A percentile compares a stretch with the other conserved stretches of the same genome.
These are phyloP conservation scores for Hygrocybe punicea DNA, from an alignment of 768 basidiomycete species.

Conservation along the genomic window DNA sequence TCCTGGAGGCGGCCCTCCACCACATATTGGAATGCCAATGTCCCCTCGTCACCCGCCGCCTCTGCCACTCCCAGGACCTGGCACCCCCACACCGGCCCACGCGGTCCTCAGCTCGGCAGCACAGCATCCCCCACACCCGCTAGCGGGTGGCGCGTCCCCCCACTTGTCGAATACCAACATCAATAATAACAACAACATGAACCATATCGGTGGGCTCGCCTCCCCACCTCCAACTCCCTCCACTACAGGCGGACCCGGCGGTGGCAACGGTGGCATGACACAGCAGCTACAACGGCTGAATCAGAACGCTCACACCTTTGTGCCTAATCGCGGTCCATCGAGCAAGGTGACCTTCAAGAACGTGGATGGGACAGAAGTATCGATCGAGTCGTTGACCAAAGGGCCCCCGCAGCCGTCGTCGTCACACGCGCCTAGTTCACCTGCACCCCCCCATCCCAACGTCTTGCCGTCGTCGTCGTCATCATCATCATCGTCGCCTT, in stretches of 20 bases:
- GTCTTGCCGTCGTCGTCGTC: too few relatives aligned
- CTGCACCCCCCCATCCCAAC: too few relatives aligned
- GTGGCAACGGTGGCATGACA: slow-evolving; percentile 11
- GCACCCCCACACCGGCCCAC: slow-evolving; percentile 66
- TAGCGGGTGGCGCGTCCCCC: background rate
- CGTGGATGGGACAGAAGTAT: slow-evolving; percentile 62
- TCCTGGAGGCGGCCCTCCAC: slow-evolving; percentile 47
- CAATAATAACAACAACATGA: too few relatives aligned
- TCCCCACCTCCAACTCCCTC: slow-evolving; percentile 71
- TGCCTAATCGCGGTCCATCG: slow-evolving; percentile 47
- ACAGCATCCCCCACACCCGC: slow-evolving; percentile 22
- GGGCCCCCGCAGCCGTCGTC: slow-evolving; percentile 43
- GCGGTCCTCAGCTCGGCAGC: slow-evolving; percentile 45
- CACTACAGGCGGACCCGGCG: slow-evolving; percentile 39
- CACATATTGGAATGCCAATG: slow-evolving; percentile 53
- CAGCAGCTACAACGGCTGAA: slow-evolving; percentile 43
- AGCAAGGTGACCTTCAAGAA: slow-evolving; percentile 57
- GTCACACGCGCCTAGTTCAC: too few relatives aligned
- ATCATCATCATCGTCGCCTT: too few relatives aligned
- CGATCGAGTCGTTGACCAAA: slow-evolving; percentile 53
- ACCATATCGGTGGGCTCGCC: slow-evolving; percentile 36
- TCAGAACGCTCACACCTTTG: slow-evolving; percentile 62
- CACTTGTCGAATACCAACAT: too few relatives aligned
- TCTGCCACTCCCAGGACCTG: slow-evolving; percentile 51
- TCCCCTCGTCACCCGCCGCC: slow-evolving; percentile 61